These are phyloP conservation scores for Collybiopsis luxurians DNA, from an alignment of 768 basidiomycete genomes.

Conservation along the genomic window DNA sequence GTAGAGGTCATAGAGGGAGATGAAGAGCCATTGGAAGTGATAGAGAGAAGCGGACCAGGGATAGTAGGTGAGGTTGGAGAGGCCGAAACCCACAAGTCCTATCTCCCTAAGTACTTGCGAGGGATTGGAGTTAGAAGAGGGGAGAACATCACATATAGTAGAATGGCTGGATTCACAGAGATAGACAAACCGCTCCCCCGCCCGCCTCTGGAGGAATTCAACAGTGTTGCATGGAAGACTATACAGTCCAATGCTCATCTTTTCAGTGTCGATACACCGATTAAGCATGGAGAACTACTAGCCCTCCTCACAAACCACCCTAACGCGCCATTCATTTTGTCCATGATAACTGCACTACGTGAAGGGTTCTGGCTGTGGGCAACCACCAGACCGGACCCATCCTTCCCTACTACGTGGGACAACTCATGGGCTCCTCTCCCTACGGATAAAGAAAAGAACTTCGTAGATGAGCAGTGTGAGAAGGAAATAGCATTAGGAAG, in stretches of 20 bases:
- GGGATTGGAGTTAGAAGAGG: neutral
- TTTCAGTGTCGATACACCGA: neutral
- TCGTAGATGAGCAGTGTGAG: constrained; percentile 14
- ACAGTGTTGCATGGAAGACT: neutral
- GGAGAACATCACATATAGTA: neutral
- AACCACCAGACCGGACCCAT: constrained; percentile 4
- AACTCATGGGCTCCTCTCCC: neutral
- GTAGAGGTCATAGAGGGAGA: too few relatives aligned
- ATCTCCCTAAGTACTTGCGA: neutral
- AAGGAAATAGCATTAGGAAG: constrained; percentile 14
- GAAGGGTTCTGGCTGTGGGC: constrained; percentile 32
- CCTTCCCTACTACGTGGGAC: constrained; percentile 13
- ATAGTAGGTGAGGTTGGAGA: neutral
- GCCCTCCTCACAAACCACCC: constrained; percentile 22
- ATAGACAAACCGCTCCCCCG: neutral
- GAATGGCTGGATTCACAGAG: neutral
- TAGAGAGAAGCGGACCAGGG: too few relatives aligned
- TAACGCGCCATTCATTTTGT: constrained; percentile 24
- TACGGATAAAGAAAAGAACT: constrained; percentile 8
- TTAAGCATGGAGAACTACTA: constrained; percentile 20
- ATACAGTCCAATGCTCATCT: neutral
- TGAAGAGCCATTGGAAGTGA: too few relatives aligned
- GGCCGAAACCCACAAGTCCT: neutral
- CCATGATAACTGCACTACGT: constrained; percentile 18
- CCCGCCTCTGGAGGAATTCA: neutral